Evolutionary conservation across 2,329 filamentous ascomycete genomes (phyloP).

Genomic region (Chaetomium strumarium): DNA sequence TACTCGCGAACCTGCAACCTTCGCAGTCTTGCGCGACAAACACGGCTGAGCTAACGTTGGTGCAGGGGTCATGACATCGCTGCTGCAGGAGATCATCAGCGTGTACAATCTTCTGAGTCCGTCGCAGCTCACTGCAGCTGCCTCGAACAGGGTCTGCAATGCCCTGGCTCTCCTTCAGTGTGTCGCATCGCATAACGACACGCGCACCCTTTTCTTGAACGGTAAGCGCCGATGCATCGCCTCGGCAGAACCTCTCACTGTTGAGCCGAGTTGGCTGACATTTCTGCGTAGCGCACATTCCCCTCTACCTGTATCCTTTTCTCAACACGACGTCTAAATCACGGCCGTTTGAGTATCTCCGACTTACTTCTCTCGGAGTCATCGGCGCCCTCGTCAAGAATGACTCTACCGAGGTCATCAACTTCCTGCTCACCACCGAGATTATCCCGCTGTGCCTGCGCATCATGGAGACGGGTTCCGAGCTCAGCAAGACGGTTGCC

Average conservation of each 20-base stretch:
- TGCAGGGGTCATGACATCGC: slow-evolving; percentile 91
- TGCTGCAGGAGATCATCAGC: slow-evolving; percentile 97
- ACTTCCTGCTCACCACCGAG: slow-evolving; percentile 95
- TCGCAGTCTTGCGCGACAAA: neutral
- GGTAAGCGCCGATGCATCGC: slow-evolving; percentile 49
- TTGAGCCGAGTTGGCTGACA: slow-evolving; percentile 9
- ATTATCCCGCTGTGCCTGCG: slow-evolving; percentile 96
- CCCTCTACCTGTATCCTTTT: slow-evolving; percentile 95
- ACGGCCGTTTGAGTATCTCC: slow-evolving; percentile 92
- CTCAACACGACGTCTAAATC: slow-evolving; percentile 98
- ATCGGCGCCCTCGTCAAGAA: slow-evolving; percentile 98
- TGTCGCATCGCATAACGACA: slow-evolving; percentile 96
- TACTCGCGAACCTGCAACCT: neutral
- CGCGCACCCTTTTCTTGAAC: slow-evolving; percentile 84
- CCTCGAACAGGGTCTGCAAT: slow-evolving; percentile 95
- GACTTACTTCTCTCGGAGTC: slow-evolving; percentile 89
- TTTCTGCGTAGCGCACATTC: slow-evolving; percentile 73
- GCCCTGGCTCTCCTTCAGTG: slow-evolving; percentile 92
- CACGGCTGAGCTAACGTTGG: slow-evolving; percentile 15
- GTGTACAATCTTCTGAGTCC: slow-evolving; percentile 96
- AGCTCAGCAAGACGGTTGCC: slow-evolving; percentile 96
- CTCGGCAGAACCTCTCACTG: neutral
- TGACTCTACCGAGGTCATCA: slow-evolving; percentile 96
- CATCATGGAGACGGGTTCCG: slow-evolving; percentile 98
- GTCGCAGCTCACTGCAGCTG: slow-evolving; percentile 93